Conservation (phyloP, 2,329 filamentous ascomycete genomes). For the Xylaria sp. region DNA sequence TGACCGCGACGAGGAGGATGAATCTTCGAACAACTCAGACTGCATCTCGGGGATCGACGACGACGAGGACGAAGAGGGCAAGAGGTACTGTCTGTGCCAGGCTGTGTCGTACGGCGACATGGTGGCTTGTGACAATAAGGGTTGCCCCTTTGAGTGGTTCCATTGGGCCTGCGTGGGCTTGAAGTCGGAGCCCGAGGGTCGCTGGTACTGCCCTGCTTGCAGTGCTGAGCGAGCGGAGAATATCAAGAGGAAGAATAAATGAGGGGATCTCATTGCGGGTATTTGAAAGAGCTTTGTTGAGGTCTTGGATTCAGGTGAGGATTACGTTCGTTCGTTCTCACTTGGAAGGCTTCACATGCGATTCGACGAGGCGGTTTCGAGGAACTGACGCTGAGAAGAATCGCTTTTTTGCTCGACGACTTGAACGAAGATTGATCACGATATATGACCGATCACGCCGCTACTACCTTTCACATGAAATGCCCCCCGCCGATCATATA, state of each 20-base stretch:
- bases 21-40: slow-evolving; percentile 36
- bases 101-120: slow-evolving; percentile 82
- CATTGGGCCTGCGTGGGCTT: slow-evolving; percentile 72
- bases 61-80: slow-evolving; percentile 69
- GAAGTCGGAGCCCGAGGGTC: slow-evolving; percentile 62
- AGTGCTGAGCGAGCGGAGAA: slow-evolving; percentile 38
- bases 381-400: no score
- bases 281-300: not conserved
- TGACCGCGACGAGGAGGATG: slow-evolving; percentile 44
- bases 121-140: slow-evolving; percentile 82
- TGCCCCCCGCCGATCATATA: no score
- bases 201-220: slow-evolving; percentile 63
- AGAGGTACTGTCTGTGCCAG: slow-evolving; percentile 79
- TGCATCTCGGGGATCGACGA: slow-evolving; percentile 35
- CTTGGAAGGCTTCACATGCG: no score
- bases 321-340: not conserved
- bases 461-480: no score
- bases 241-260: slow-evolving; percentile 41
- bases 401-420: no score
- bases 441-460: no score
- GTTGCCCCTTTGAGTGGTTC: slow-evolving; percentile 81
- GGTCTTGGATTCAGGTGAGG: not conserved
- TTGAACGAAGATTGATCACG: no score
- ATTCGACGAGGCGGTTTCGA: no score
- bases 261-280: not conserved